phyloP scores from a whole-genome alignment of 495 filamentous ascomycete genomes.

The Jackrogersella multiformis region DNA sequence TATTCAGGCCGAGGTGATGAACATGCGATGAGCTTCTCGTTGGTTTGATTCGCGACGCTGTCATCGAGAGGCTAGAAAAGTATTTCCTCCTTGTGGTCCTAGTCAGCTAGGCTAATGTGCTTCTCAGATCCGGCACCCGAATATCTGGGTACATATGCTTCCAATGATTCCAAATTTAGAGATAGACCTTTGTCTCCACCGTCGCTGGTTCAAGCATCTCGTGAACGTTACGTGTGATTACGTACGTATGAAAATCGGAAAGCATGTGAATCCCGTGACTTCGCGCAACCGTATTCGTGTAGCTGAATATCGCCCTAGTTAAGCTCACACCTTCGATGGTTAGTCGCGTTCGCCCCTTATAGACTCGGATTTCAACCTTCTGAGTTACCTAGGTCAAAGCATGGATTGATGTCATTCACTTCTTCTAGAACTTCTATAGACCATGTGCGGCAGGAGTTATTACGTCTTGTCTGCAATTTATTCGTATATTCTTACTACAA shows the following conservation, averaged over 20 bases:
- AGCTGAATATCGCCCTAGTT: neutral
- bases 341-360: neutral
- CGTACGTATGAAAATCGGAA: neutral
- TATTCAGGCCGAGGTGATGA: neutral
- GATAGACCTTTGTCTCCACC: neutral
- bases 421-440: neutral
- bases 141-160: conserved; percentile 27
- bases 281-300: neutral
- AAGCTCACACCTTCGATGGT: too few relatives aligned
- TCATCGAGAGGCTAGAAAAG: neutral
- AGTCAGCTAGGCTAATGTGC: too few relatives aligned
- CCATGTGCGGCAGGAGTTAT: neutral
- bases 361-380: neutral
- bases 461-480: neutral
- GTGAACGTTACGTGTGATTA: neutral
- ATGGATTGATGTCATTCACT: too few relatives aligned
- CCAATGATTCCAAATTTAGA: neutral
- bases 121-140: conserved; percentile 2
- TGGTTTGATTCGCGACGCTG: neutral
- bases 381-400: too few relatives aligned
- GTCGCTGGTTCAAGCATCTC: neutral
- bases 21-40: neutral
- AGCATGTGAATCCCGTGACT: neutral
- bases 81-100: too few relatives aligned
- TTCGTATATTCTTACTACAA: neutral